Evolutionary conservation across 2,329 filamentous ascomycete species (phyloP), one percentile per base, ranked within the genome.

Genomic region (Rhynchosporium secalis): DNA sequence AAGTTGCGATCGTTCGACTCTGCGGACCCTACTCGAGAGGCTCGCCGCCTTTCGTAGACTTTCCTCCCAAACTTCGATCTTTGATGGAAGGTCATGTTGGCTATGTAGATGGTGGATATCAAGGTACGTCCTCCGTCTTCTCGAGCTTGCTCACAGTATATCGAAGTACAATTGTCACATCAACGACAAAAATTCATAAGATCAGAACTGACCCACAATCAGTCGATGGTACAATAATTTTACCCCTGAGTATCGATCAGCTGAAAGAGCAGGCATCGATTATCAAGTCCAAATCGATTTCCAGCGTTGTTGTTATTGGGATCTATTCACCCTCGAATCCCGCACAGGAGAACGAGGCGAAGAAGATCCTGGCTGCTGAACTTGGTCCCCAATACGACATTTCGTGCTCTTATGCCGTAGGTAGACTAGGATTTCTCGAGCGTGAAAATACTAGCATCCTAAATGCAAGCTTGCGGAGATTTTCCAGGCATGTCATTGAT

Each of bases 391-490:
- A 74, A 0, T 75, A 79, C 4, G 79, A 84, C 65, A 77, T 84
- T 7, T 79, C 83, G 2, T 79, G 79, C 56, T 81, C 80, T 13
- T 76, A 80, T 55, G 77, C 79, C 1, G 79, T 84, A 33, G 81
- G 80, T 0, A 79, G 80, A 52, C 43, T 73, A 20, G 71, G 72
- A 1, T 74, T 86, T 58, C 74, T 87, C 7, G 85, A 87, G 73
- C 78, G 86, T 43, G 86, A 88, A 71, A 88, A 88, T 68, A 85
- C 86, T 0, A 81, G 83, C 1, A 85, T 88, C 20, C 75, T 89
- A 26, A 88, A 89, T 66, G 86, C 85, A 0, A 80, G 84, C 1
- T 85, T 88, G 40, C 75, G 87, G 10, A 71, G 77, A 0, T 86
- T 86, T 68, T 85, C 84, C 0, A 77, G 79, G 15, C 77, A 78